Percentiles rank a stretch among this genome's conserved stretches.
Conservation (phyloP, 805 yeast genomes). For the Metschnikowia hibisci region DNA sequence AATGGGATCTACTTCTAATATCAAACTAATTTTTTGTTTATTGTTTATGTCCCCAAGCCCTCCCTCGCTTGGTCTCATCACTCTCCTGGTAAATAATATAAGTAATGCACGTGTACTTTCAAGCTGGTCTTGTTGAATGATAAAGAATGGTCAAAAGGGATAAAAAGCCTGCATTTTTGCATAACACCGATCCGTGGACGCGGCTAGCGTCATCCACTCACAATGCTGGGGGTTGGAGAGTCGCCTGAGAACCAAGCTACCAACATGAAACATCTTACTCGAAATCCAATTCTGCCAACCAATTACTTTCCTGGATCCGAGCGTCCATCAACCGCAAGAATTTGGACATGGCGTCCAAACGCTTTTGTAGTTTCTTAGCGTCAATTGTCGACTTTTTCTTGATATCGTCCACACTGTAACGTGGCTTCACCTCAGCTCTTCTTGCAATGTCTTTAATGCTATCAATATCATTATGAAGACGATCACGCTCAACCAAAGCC, state of each 20-base stretch:
- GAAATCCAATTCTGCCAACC: background rate
- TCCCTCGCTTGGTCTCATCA: background rate
- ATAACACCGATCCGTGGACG: too few relatives aligned
- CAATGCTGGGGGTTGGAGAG: background rate
- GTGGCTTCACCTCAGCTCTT: background rate
- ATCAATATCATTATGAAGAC: background rate
- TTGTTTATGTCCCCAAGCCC: slow-evolving; percentile 1
- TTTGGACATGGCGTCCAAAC: slow-evolving; percentile 1
- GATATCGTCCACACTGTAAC: background rate
- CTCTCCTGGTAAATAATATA: background rate
- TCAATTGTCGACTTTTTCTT: slow-evolving; percentile 2
- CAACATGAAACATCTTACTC: background rate
- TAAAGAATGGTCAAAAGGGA: background rate
- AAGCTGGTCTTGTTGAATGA: background rate
- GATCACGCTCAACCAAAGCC: slow-evolving; percentile 1
- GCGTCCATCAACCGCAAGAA: background rate
- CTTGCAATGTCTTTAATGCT: background rate
- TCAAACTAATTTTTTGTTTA: background rate
- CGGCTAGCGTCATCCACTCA: background rate
- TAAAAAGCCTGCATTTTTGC: background rate
- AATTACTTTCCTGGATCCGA: background rate
- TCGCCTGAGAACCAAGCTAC: slow-evolving; percentile 2
- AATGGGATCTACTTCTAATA: too few relatives aligned
- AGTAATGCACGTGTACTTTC: background rate
- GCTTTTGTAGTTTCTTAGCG: background rate